A percentile compares a stretch with the other conserved stretches of the same genome.
Evolutionary conservation across 2,329 filamentous ascomycete genomes (phyloP).

Genomic region (Colletotrichum viniferum): DNA sequence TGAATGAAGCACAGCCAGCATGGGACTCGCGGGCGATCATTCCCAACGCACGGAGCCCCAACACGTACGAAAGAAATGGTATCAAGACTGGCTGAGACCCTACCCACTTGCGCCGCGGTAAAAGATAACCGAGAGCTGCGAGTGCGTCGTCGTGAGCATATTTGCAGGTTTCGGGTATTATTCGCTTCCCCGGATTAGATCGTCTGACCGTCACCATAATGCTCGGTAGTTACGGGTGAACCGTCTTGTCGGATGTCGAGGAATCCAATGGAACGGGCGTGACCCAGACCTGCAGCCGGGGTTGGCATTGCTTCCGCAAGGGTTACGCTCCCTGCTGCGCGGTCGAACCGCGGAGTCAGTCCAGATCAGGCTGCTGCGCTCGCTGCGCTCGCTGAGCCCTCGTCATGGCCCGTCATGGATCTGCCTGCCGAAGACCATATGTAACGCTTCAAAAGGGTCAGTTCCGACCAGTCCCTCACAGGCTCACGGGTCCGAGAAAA

Average conservation of each 20-base stretch:
- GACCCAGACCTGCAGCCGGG: conserved; percentile 2
- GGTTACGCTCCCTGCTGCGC: background rate
- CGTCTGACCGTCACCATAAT: conserved; percentile 4
- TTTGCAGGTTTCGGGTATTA: conserved; percentile 7
- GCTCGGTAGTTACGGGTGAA: conserved; percentile 6
- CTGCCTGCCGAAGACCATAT: background rate
- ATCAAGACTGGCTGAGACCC: background rate
- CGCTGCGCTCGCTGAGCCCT: background rate
- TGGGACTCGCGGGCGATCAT: background rate
- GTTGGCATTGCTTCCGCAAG: background rate
- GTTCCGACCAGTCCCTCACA: background rate
- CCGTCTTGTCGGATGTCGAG: conserved; percentile 4
- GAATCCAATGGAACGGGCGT: background rate
- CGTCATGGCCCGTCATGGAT: background rate
- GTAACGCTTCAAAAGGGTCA: background rate
- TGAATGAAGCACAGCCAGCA: conserved; percentile 8
- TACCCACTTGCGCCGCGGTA: background rate
- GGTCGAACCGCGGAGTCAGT: background rate
- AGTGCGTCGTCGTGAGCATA: background rate
- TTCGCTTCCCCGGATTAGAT: conserved; percentile 1
- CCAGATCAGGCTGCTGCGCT: background rate
- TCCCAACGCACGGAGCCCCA: background rate
- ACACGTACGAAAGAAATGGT: background rate
- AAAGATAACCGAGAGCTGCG: background rate
- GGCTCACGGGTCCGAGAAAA: background rate